These are phyloP conservation scores for Glutinoglossum americanum DNA, from an alignment of 495 filamentous ascomycete species.

Conservation along the genomic window DNA sequence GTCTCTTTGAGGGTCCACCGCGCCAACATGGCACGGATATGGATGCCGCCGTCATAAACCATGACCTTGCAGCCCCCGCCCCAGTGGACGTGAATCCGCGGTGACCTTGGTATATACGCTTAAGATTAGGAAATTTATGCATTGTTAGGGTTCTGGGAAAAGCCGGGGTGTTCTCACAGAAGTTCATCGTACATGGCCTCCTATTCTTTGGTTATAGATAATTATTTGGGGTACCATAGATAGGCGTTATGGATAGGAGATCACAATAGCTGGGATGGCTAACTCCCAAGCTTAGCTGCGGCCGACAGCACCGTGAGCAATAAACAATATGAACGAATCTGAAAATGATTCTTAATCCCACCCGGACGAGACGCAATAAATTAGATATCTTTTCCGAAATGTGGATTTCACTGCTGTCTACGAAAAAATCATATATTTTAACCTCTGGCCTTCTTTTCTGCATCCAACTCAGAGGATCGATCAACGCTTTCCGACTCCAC, in stretches of 20 bases:
- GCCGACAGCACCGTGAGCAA: background rate
- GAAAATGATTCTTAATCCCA: background rate
- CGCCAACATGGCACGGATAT: slow-evolving; percentile 9
- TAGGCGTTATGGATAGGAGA: background rate
- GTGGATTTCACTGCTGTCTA: background rate
- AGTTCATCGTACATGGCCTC: background rate
- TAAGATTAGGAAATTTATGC: background rate
- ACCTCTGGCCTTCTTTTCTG: background rate
- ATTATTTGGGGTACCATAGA: background rate
- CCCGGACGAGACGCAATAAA: too few species aligned
- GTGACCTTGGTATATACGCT: background rate
- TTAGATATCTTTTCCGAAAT: background rate
- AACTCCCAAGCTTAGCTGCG: background rate
- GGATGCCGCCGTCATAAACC: slow-evolving; percentile 2
- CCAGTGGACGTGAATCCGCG: background rate
- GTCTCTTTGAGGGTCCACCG: slow-evolving; percentile 44
- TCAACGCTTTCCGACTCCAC: background rate
- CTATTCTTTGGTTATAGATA: background rate
- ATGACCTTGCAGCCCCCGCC: slow-evolving; percentile 6
- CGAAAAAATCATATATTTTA: background rate
- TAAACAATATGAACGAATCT: background rate
- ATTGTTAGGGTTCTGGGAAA: background rate
- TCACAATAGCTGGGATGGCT: background rate
- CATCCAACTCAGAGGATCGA: background rate
- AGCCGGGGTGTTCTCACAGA: background rate